phyloP scores from a whole-genome alignment of 108 stramenopile genomes.

The Cyclotella choctawhatcheeana region DNA sequence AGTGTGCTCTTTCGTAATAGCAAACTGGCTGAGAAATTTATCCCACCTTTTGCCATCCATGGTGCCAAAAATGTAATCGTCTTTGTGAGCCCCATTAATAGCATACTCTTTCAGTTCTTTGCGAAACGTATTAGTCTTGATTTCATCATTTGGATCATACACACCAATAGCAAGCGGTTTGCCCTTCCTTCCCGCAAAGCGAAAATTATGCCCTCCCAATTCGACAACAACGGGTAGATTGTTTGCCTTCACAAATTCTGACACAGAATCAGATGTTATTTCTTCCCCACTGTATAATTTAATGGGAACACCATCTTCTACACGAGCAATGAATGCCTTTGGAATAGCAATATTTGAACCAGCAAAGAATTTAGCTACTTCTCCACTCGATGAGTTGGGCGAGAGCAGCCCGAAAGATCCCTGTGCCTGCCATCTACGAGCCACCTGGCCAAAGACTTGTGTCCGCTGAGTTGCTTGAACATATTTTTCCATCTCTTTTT shows the following conservation, averaged over 20 bases:
- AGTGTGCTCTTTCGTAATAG: conserved; percentile 48
- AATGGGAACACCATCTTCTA: conserved; percentile 53
- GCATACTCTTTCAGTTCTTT: conserved; percentile 63
- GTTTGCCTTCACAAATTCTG: conserved; percentile 63
- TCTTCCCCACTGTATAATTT: conserved; percentile 33
- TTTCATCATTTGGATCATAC: conserved; percentile 55
- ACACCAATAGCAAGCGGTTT: conserved; percentile 76
- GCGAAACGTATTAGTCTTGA: conserved; percentile 46
- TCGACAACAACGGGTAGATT: conserved; percentile 67
- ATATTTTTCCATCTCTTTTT: conserved; percentile 42
- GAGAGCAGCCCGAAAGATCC: conserved; percentile 68
- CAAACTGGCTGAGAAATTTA: conserved; percentile 77
- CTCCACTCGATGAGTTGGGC: conserved; percentile 34
- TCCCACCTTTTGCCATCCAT: conserved; percentile 82
- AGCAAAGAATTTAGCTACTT: conserved; percentile 41
- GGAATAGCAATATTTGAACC: conserved; percentile 10
- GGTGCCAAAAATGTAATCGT: conserved; percentile 70
- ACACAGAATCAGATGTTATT: conserved; percentile 21
- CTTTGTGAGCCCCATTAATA: conserved; percentile 34
- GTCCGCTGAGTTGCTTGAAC: conserved; percentile 56
- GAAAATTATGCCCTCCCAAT: conserved; percentile 74
- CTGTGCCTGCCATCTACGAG: conserved; percentile 67
- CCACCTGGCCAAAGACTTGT: conserved; percentile 73
- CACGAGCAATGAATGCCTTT: conserved; percentile 54
- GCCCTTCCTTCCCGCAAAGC: conserved; percentile 65